These are phyloP conservation scores for Lodderomyces metapsilosis DNA, from an alignment of 1,139 yeast genomes.

Conservation along the genomic window DNA sequence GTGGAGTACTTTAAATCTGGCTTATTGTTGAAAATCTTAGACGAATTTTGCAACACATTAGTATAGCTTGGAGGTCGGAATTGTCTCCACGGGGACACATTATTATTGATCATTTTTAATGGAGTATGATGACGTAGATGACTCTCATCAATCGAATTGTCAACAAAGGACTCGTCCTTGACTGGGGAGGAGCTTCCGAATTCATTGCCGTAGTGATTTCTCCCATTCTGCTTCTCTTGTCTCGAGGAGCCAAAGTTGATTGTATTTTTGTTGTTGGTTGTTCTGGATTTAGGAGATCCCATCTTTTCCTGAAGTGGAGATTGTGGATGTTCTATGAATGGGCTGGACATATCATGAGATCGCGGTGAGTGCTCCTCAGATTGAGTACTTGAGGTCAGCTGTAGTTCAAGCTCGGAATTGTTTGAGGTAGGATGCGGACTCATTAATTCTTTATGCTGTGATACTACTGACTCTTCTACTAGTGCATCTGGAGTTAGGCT, in stretches of 20 bases:
- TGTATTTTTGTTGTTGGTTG: not conserved
- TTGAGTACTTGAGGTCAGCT: not conserved
- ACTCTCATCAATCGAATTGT: not conserved
- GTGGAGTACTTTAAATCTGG: constrained; percentile 5
- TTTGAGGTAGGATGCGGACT: not conserved
- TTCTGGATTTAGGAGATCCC: not conserved
- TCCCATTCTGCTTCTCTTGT: not conserved
- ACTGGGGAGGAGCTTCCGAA: not conserved
- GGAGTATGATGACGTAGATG: constrained; percentile 1
- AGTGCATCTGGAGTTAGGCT: not conserved
- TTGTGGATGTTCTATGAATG: constrained; percentile 28
- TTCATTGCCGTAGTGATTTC: constrained; percentile 9
- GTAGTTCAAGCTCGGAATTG: constrained; percentile 1
- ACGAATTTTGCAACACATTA: not conserved
- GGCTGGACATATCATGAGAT: constrained; percentile 22
- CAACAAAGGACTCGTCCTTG: not conserved
- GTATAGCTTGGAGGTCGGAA: constrained; percentile 21
- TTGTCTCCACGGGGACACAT: constrained; percentile 32
- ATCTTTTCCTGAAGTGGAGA: constrained; percentile 3
- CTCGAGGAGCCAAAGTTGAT: not conserved
- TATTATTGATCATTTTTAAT: constrained; percentile 4
- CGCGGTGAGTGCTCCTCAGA: not conserved
- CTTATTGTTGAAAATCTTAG: constrained; percentile 14
- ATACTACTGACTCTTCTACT: not conserved
- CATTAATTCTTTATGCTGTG: not conserved